phyloP scores from a whole-genome alignment of 108 stramenopile species.

The Skeletonema tropicum region DNA sequence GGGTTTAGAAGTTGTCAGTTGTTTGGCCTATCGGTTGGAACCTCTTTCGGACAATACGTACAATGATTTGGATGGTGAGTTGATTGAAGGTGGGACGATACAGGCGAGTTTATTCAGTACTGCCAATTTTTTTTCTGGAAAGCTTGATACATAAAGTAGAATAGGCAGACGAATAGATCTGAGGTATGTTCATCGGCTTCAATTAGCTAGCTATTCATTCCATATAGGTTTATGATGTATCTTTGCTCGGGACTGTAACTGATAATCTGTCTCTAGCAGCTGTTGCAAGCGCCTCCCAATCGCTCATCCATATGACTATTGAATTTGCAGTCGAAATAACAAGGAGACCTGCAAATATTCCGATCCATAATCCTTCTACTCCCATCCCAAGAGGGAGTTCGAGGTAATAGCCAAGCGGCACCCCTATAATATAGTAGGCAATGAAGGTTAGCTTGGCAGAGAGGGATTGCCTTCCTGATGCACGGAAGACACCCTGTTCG shows the following conservation, averaged over 20 bases:
- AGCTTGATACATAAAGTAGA: neutral
- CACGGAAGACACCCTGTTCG: too few relatives aligned
- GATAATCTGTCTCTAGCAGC: too few relatives aligned
- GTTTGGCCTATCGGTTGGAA: conserved; percentile 82
- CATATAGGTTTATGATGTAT: too few relatives aligned
- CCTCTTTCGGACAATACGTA: conserved; percentile 59
- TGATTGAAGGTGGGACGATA: conserved; percentile 81
- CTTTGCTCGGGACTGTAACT: too few relatives aligned
- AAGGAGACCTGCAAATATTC: conserved; percentile 16
- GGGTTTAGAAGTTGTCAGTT: conserved; percentile 67
- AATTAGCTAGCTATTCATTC: too few relatives aligned
- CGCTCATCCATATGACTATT: neutral
- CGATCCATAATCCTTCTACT: conserved; percentile 25
- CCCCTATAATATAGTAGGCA: conserved; percentile 49
- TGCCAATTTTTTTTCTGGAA: conserved; percentile 52
- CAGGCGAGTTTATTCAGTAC: conserved; percentile 64
- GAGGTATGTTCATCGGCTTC: too few relatives aligned
- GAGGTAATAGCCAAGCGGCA: conserved; percentile 44
- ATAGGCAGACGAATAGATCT: too few relatives aligned
- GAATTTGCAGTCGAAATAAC: conserved; percentile 15
- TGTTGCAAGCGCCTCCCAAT: neutral
- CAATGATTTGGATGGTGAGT: conserved; percentile 90
- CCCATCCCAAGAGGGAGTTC: neutral
- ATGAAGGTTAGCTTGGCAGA: conserved; percentile 47
- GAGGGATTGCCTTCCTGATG: too few relatives aligned